Percentiles rank a stretch among this genome's conserved stretches.
These are phyloP conservation scores for Paulownia fortunei DNA, from an alignment of 257 asterid species.

Conservation along the genomic window DNA sequence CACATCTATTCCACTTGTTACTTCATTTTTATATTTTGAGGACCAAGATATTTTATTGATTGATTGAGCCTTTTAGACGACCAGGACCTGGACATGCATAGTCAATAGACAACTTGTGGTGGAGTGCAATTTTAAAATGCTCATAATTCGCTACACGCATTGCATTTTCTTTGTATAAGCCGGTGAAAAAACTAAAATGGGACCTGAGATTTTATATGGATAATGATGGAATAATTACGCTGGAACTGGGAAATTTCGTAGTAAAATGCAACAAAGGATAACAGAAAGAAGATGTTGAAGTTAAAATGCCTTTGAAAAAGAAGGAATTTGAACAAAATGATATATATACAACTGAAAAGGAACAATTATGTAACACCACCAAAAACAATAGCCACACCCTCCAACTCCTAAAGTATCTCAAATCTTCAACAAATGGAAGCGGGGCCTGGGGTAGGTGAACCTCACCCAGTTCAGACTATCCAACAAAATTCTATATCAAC, in stretches of 20 bases:
- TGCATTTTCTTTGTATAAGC: background rate
- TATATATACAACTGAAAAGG: background rate
- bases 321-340: background rate
- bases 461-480: background rate
- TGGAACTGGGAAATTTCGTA: background rate
- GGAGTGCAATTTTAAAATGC: background rate
- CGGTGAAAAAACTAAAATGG: no score
- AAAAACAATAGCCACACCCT: slow-evolving; percentile 15
- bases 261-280: background rate
- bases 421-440: background rate
- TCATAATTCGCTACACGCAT: no score
- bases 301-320: background rate
- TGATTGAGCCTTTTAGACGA: background rate
- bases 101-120: slow-evolving; percentile 1
- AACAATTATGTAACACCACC: background rate
- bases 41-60: background rate
- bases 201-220: background rate
- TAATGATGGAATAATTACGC: background rate
- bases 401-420: background rate
- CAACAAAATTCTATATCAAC: background rate
- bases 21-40: background rate
- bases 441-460: background rate
- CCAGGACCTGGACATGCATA: background rate
- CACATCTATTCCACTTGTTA: slow-evolving; percentile 5
- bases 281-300: background rate